Evolutionary conservation across 371 early-diverging fungal species (phyloP).

Genomic region (Quaeritorhiza haematococci): DNA sequence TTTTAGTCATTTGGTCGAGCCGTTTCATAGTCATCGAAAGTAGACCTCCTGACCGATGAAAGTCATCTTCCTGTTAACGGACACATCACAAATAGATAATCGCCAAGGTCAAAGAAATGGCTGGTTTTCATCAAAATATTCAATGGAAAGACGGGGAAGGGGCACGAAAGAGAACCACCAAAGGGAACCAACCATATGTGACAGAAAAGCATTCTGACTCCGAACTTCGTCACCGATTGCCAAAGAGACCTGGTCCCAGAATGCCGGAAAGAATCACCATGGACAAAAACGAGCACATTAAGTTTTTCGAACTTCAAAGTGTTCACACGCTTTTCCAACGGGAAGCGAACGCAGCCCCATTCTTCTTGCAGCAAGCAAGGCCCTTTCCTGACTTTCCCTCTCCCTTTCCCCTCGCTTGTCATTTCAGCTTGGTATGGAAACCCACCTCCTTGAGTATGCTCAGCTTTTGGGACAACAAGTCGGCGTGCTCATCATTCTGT

Average conservation of each 20-base stretch:
- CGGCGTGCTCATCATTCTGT: slow-evolving; percentile 30
- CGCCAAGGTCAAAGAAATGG: no score
- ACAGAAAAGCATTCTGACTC: slow-evolving; percentile 40
- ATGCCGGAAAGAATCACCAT: no score
- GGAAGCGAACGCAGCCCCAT: no score
- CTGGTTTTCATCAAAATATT: no score
- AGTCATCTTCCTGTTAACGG: slow-evolving; percentile 32
- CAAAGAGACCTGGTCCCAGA: slow-evolving; percentile 35
- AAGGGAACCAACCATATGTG: slow-evolving; percentile 22
- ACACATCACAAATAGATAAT: no score
- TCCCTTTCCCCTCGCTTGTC: no score
- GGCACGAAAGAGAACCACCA: not conserved
- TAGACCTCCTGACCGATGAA: slow-evolving; percentile 43
- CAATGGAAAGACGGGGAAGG: not conserved
- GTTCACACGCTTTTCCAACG: no score
- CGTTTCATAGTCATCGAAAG: slow-evolving; percentile 42
- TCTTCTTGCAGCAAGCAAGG: no score
- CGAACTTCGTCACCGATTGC: slow-evolving; percentile 51
- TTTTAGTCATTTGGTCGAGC: slow-evolving; percentile 39
- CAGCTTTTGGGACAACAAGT: slow-evolving; percentile 23
- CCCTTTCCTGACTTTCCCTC: no score
- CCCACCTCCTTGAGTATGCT: slow-evolving; percentile 25
- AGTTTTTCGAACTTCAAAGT: no score
- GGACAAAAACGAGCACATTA: no score
- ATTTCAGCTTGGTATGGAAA: no score